These are phyloP conservation scores for Coniferiporia weirii DNA, from an alignment of 1,284 basidiomycete species.

Conservation along the genomic window DNA sequence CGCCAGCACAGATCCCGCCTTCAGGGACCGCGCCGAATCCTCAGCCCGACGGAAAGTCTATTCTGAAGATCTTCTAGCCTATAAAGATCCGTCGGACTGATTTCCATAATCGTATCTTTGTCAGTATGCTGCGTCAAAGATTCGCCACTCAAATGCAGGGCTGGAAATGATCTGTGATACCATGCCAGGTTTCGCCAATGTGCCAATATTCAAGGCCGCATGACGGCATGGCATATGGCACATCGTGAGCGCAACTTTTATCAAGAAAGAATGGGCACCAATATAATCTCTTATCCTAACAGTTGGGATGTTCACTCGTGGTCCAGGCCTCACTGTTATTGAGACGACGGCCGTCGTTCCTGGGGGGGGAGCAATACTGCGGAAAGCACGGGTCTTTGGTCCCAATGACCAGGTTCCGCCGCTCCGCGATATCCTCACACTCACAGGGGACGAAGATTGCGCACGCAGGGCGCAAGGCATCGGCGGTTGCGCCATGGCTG, in stretches of 20 bases:
- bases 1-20: constrained; percentile 46
- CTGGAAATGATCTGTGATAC: background rate
- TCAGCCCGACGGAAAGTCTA: constrained; percentile 36
- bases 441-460: constrained; percentile 43
- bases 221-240: constrained; percentile 48
- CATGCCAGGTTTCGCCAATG: constrained; percentile 37
- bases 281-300: no score
- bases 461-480: constrained; percentile 60
- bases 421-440: constrained; percentile 53
- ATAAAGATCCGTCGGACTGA: constrained; percentile 47
- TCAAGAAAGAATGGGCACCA: background rate
- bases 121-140: no score
- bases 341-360: constrained; percentile 55
- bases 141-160: background rate
- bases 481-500: constrained; percentile 45
- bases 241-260: constrained; percentile 32
- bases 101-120: constrained; percentile 38
- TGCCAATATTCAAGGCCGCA: constrained; percentile 60
- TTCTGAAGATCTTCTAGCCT: constrained; percentile 60
- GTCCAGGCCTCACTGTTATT: constrained; percentile 49
- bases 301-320: constrained; percentile 46
- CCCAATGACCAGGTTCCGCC: constrained; percentile 49
- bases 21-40: constrained; percentile 43
- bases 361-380: constrained; percentile 59
- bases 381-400: constrained; percentile 44